These are phyloP conservation scores for Neonectria sp. DNA, from an alignment of 2,329 filamentous ascomycete genomes.

Conservation along the genomic window DNA sequence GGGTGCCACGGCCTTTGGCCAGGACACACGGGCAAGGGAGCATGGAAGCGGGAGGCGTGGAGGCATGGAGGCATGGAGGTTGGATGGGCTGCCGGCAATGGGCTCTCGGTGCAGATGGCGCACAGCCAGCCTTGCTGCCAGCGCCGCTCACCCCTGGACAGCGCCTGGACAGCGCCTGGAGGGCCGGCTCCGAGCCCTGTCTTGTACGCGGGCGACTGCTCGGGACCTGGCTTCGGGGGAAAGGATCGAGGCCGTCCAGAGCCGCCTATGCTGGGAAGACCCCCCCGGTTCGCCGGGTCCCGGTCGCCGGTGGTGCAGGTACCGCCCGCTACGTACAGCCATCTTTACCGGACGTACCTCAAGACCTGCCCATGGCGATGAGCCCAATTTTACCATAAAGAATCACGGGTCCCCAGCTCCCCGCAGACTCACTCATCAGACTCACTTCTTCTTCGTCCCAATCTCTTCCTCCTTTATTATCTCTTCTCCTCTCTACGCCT, in stretches of 20 bases:
- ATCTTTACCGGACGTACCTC: conserved; percentile 30
- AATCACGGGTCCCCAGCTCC: conserved; percentile 42
- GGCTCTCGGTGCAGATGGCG: conserved; percentile 7
- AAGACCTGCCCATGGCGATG: conserved; percentile 39
- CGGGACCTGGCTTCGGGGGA: conserved; percentile 48
- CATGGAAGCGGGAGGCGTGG: conserved; percentile 9
- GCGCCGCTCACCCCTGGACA: background rate
- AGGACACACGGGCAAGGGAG: background rate
- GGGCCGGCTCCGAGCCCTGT: conserved; percentile 23
- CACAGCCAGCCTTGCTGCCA: conserved; percentile 23
- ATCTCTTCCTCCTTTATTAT: conserved; percentile 37
- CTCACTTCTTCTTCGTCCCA: conserved; percentile 26
- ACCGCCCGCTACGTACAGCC: conserved; percentile 40
- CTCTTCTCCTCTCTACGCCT: conserved; percentile 28
- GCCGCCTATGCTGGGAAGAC: conserved; percentile 29
- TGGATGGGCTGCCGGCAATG: conserved; percentile 26
- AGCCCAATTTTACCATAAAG: conserved; percentile 48
- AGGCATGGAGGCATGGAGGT: conserved; percentile 20
- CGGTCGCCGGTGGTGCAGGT: conserved; percentile 46
- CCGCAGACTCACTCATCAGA: conserved; percentile 45
- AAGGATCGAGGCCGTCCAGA: conserved; percentile 46
- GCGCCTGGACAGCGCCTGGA: conserved; percentile 13
- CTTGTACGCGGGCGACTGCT: conserved; percentile 31
- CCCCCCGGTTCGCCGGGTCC: conserved; percentile 49
- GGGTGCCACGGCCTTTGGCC: conserved; percentile 16